Evolutionary conservation across 257 asterid species (phyloP), one percentile per base, ranked within the genome.

Genomic region (Capsicum chinense): DNA sequence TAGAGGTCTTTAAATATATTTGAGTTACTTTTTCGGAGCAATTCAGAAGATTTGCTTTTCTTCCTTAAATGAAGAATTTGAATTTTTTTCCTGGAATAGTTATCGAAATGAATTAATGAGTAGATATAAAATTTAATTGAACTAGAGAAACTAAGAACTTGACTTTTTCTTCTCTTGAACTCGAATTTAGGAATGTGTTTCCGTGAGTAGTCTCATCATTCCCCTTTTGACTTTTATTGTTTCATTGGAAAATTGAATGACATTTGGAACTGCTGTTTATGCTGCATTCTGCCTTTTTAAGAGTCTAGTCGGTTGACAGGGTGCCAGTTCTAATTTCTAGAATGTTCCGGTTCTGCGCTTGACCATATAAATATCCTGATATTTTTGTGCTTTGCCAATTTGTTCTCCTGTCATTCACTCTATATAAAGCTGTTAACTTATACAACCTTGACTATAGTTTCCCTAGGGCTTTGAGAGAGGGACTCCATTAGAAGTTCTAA

Each of bases 351-450:
- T 76, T 54, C 64, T 54, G 59, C 9, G 62, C 44, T 21, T 74
- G 11, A 7, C 60, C 50, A 21, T 21, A 74, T 6, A 48, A 76
- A 74, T 50, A 50, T 13, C 62, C 13, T 76, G 47, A 52, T 47
- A 74, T 76, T 11, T 13, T 26, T 76, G 62, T 50, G 21, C 21
- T 52, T 76, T 76, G 21, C 19, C 21, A 26, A 3, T 76, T 73
- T 50, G 81, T 50, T 76, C 62, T 52, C 19, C 62, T 50, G 81
- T 76, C 63, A 7, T 26, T 74, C 80, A 21, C 52, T 13, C 4
- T 4, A 52, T 76, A 52, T 52, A 76, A 76, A 76, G 62, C 63
- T 76, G 81, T 7, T 52, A 50, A 74, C 19, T 50, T 76, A 76
- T 52, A 13, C 21, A 52, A 52, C 62, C 81, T 74, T 74, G 60